Evolutionary conservation across 108 stramenopile species (phyloP).

Genomic region (Halocafeteria seosinensis): DNA sequence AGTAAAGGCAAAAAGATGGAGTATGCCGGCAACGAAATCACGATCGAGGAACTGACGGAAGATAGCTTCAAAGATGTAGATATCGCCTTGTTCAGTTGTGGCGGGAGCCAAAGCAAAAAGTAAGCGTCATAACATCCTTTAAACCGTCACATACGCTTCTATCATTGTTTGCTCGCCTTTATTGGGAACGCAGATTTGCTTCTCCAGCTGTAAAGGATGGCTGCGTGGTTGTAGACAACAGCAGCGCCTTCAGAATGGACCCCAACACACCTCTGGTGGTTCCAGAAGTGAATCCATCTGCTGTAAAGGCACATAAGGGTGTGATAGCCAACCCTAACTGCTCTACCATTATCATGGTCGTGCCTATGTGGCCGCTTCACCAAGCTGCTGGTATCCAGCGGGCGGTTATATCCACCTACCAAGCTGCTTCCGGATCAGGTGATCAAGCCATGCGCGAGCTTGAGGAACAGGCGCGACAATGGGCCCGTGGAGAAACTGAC

Average conservation of each 20-base stretch:
- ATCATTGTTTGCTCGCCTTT: too few species aligned
- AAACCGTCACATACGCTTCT: too few species aligned
- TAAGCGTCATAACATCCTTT: constrained; percentile 19
- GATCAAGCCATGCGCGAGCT: constrained; percentile 25
- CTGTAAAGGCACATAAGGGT: constrained; percentile 1
- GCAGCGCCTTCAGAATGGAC: constrained; percentile 21
- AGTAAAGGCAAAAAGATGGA: constrained; percentile 19
- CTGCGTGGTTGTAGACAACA: constrained; percentile 24
- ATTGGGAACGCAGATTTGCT: not conserved
- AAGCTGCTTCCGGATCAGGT: constrained; percentile 24
- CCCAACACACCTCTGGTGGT: constrained; percentile 21
- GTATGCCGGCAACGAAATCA: not conserved
- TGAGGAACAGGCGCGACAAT: constrained; percentile 6
- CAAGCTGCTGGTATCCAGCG: constrained; percentile 6
- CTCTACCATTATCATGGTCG: constrained; percentile 24
- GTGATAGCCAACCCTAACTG: constrained; percentile 35
- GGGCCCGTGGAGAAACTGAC: constrained; percentile 6
- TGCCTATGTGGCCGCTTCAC: constrained; percentile 23
- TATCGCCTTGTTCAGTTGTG: constrained; percentile 4
- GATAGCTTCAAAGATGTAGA: constrained; percentile 11
- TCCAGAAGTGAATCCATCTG: constrained; percentile 27
- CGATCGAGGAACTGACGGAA: constrained; percentile 7
- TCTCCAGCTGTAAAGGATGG: constrained; percentile 4
- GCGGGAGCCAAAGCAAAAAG: constrained; percentile 13
- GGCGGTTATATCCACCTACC: constrained; percentile 23